Conservation (phyloP, 228 moss, liverwort and hornwort genomes). For the Sphagnum fallax region DNA sequence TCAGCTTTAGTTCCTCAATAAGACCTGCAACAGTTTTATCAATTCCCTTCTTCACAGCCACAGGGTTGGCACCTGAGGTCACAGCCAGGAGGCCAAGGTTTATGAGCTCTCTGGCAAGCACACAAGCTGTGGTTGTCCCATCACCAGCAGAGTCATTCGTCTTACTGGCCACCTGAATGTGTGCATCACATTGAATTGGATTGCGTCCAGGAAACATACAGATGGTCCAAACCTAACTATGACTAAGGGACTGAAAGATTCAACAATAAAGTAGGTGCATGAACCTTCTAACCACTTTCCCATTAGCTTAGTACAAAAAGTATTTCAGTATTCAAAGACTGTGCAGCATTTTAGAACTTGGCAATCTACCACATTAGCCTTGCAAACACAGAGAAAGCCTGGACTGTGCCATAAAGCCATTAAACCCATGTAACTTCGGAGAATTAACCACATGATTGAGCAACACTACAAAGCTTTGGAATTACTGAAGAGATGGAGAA, state of each 20-base stretch:
- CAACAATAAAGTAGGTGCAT: not conserved
- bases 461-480: no score
- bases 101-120: conserved; percentile 79
- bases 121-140: conserved; percentile 84
- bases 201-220: not conserved
- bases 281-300: no score
- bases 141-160: conserved; percentile 95
- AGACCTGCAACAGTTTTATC: conserved; percentile 72
- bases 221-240: not conserved
- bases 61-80: conserved; percentile 84
- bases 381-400: no score
- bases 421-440: no score
- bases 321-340: no score
- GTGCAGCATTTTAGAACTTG: no score
- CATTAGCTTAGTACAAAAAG: no score
- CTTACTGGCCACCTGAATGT: conserved; percentile 71
- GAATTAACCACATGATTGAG: no score
- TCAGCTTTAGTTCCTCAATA: conserved; percentile 53
- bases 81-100: conserved; percentile 87
- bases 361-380: no score
- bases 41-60: conserved; percentile 88
- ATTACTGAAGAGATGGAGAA: no score
- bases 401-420: no score
- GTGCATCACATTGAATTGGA: not conserved
- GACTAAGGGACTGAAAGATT: no score